Percentiles rank a stretch among this genome's conserved stretches.
These are phyloP conservation scores for Trichoderma reesei DNA, from an alignment of 495 filamentous ascomycete species.

Conservation along the genomic window DNA sequence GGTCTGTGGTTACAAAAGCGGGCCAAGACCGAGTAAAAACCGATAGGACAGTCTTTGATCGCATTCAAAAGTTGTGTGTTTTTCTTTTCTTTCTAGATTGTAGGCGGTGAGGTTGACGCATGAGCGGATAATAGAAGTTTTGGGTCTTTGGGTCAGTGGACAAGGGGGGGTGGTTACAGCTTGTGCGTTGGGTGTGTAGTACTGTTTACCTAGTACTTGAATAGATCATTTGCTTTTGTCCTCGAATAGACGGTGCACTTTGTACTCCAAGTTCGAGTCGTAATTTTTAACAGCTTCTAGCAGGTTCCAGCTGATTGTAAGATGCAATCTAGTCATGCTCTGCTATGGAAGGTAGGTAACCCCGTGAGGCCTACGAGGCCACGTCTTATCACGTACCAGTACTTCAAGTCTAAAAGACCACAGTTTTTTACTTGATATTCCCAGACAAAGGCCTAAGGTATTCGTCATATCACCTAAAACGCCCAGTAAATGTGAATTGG, in stretches of 20 bases:
- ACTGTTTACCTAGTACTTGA: neutral
- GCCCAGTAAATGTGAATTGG: neutral
- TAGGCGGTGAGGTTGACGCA: neutral
- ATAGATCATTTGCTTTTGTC: slow-evolving; percentile 1
- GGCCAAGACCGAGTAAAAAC: no score
- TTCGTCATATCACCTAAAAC: neutral
- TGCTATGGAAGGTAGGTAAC: no score
- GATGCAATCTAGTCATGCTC: neutral
- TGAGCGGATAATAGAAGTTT: no score
- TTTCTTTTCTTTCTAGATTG: neutral
- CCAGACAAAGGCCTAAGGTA: neutral
- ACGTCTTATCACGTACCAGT: neutral
- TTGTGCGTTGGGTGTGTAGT: neutral
- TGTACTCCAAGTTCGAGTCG: no score
- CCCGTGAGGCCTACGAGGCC: neutral
- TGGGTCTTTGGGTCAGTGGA: neutral
- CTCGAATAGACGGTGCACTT: no score
- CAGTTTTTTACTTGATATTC: no score
- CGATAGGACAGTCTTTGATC: neutral
- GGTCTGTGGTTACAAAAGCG: no score
- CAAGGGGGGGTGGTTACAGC: neutral
- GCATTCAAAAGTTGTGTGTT: neutral
- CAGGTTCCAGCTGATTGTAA: neutral
- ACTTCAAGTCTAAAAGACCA: no score
- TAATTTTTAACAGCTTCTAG: no score